Percentiles rank a stretch among this genome's conserved stretches.
Conservation (phyloP, 345 rosid species). For the Citrus australasica region DNA sequence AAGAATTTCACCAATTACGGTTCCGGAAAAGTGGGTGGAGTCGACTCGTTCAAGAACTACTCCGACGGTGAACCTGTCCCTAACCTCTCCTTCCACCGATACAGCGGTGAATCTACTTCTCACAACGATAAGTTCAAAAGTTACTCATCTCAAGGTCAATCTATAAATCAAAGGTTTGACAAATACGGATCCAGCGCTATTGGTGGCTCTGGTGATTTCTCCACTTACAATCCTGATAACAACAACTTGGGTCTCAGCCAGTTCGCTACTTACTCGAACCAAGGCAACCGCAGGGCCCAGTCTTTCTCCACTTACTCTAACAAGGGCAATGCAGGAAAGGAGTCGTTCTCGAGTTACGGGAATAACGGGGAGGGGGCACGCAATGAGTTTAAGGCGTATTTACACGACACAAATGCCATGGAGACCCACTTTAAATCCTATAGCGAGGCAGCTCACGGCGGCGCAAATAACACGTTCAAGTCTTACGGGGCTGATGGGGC, state of each 20-base stretch:
- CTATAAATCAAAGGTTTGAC: slow-evolving; percentile 62
- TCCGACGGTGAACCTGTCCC: slow-evolving; percentile 28
- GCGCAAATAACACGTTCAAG: slow-evolving; percentile 53
- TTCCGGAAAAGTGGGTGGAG: slow-evolving; percentile 38
- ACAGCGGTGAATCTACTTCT: slow-evolving; percentile 41
- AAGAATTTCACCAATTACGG: slow-evolving; percentile 84
- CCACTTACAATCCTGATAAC: slow-evolving; percentile 39
- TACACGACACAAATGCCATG: slow-evolving; percentile 60
- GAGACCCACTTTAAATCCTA: slow-evolving; percentile 58
- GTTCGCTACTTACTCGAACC: slow-evolving; percentile 53
- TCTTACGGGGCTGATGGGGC: slow-evolving; percentile 62
- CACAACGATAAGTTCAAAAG: slow-evolving; percentile 40
- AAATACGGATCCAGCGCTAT: slow-evolving; percentile 58
- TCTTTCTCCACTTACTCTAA: slow-evolving; percentile 46
- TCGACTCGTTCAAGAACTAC: slow-evolving; percentile 52
- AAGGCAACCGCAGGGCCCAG: slow-evolving; percentile 41
- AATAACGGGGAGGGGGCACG: slow-evolving; percentile 60
- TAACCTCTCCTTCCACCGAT: slow-evolving; percentile 49
- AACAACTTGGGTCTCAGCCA: slow-evolving; percentile 50
- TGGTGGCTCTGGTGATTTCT: slow-evolving; percentile 65
- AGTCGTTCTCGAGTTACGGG: slow-evolving; percentile 59
- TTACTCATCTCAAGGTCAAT: slow-evolving; percentile 41
- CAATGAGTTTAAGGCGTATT: slow-evolving; percentile 35
- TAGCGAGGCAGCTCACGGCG: slow-evolving; percentile 52
- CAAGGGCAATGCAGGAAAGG: slow-evolving; percentile 52